Evolutionary conservation across 2,329 filamentous ascomycete genomes (phyloP).

Genomic region (Sphaerostilbella broomeana): DNA sequence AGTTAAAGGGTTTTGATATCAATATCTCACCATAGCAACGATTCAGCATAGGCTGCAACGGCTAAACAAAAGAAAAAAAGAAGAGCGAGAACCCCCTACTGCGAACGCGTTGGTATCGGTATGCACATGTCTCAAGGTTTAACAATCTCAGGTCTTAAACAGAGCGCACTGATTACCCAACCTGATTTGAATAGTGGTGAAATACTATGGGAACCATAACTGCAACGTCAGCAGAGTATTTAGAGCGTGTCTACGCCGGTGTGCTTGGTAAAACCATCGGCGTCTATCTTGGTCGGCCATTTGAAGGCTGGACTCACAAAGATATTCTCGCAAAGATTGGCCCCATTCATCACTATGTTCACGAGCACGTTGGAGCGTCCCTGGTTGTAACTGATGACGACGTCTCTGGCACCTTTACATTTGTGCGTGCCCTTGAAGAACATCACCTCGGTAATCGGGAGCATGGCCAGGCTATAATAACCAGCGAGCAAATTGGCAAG

Average conservation of each 20-base stretch:
- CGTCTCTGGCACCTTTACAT: conserved; percentile 30
- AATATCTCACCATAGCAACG: too few species aligned
- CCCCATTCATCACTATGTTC: conserved; percentile 27
- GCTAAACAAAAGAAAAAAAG: too few species aligned
- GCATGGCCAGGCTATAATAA: conserved; percentile 6
- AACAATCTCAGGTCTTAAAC: too few species aligned
- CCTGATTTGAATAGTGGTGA: too few species aligned
- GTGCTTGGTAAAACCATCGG: conserved; percentile 34
- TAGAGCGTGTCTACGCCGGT: conserved; percentile 31
- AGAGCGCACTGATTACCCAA: too few species aligned
- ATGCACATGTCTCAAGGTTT: too few species aligned
- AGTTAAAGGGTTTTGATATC: too few species aligned
- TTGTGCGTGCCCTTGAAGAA: conserved; percentile 30
- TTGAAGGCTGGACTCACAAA: conserved; percentile 32
- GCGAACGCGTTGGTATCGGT: too few species aligned
- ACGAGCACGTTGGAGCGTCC: conserved; percentile 22
- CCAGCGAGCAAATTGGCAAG: conserved; percentile 12
- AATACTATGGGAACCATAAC: too few species aligned
- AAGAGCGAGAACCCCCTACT: too few species aligned
- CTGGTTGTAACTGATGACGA: conserved; percentile 30
- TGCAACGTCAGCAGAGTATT: conserved; percentile 20
- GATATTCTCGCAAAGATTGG: conserved; percentile 26
- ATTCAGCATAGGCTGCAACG: too few species aligned
- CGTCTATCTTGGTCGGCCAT: conserved; percentile 32
- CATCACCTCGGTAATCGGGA: conserved; percentile 14